Evolutionary conservation across 2,329 filamentous ascomycete species (phyloP), one percentile per base, ranked within the genome.

Genomic region (Monosporascus sp.): DNA sequence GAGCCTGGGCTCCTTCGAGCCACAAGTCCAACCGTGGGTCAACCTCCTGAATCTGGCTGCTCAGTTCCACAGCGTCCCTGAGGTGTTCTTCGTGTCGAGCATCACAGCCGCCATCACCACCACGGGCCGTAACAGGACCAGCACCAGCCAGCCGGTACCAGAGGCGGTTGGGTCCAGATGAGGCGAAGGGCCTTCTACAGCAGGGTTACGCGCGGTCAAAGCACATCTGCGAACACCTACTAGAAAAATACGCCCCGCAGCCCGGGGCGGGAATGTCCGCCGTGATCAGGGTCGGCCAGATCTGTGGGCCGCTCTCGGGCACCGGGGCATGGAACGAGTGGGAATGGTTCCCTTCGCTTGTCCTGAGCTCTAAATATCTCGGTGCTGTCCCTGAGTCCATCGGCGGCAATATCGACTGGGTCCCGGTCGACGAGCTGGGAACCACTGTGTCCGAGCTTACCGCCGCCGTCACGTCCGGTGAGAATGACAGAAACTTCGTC

Each of bases 121-220:
- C 3, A 44, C 36, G 7, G 53, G 53, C 20, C 25, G 25, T 9
- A 27, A 27, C 25, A 27, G 25, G 25, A 27, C 25, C 25, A 27
- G 9, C 25, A 9, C 52, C 5, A 41, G 43, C 22, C 36, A 39
- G n/a, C 45, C 53, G 6, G 54, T 66, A 2, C 57, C 57, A 1
- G 65, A 67, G 51, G 53, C 54, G 3, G 56, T 67, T 61, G 9
- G 25, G 25, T 27, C 24, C 37, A 5, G 53, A 58, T 8, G 52
- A 61, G 27, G 50, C 48, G 2, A 54, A 36, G 27, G 51, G 52
- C 7, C 53, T 62, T 18, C 24, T 54, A 31, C 51, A 52, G 11
- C 62, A 67, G 50, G 66, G 66, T 3, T 68, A 68, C 47, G 63
- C 57, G 17, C 56, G 56, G 7, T 62, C 63, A 11, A 68, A 68